Base-by-base conservation (phyloP, 208 protist genomes). In the Novymonas esmeraldas region DNA sequence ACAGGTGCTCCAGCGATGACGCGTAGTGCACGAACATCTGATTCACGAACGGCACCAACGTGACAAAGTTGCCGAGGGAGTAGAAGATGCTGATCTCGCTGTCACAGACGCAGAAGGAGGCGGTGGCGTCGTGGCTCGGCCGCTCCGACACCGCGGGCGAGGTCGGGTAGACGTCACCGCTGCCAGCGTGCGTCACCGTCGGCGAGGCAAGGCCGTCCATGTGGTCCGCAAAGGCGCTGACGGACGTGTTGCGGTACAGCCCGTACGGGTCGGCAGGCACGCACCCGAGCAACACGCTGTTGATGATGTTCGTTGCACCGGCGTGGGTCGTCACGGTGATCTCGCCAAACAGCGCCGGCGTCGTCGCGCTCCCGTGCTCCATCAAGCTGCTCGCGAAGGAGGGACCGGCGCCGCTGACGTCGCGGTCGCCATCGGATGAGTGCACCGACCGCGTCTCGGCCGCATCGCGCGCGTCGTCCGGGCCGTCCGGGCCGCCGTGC, bases 41-140 rank as follows among this genome's bases (percentile, higher is more conserved):
- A 63, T 93, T 93, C 6, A 85, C 72, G 50, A 82, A 87, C 28
- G 87, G 87, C 38, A 93, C 80, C 5, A 73, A 70, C 38, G 87
- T 93, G 11, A 89, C 78, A 55, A 90, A 90, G 41, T 63, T 34
- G n/a, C 36, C 31, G 28, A 82, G 65, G 24, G 69, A 64, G 59
- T 89, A 86, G 42, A 93, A 84, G 28, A 93, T 76, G 51, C 79
- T 86, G 14, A 74, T 83, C 38, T 69, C 45, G 9, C 24, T 56
- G 31, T 73, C 62, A 24, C 55, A 48, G 60, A 51, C 33, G 55
- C n/a, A 33, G 72, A 22, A 41, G 44, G 52, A 48, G 20, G 45
- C 56, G 57, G 49, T 57, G 57, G 49, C 41, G 31, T 2, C 39
- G 26, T 22, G 63, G 39, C 57, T 44, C 9, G 4, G 59, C 34